phyloP scores from a whole-genome alignment of 73 alveolate genomes.

The Paramecium pentaurelia region DNA sequence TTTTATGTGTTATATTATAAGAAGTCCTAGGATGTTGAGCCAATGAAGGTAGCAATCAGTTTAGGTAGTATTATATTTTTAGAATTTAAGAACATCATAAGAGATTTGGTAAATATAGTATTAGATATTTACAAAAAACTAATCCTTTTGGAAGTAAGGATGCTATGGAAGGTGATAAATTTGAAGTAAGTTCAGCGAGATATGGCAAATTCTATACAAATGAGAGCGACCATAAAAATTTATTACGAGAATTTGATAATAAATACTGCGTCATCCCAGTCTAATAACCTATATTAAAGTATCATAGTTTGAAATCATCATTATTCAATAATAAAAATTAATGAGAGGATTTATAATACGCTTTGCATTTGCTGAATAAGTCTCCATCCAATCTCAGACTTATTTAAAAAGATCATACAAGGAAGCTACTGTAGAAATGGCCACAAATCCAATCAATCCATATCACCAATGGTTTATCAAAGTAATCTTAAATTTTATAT shows the following conservation, averaged over 20 bases:
- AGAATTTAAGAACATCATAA: not conserved
- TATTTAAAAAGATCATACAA: not conserved
- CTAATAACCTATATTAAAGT: not conserved
- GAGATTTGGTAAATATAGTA: slow-evolving; percentile 16
- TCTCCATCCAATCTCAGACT: not conserved
- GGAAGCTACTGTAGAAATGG: slow-evolving; percentile 18
- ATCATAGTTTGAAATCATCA: not conserved
- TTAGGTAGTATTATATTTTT: not conserved
- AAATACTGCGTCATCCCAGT: not conserved
- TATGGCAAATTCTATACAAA: not conserved
- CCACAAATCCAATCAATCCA: not conserved
- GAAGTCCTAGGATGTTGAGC: not conserved
- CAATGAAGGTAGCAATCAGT: not conserved
- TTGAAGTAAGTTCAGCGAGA: not conserved
- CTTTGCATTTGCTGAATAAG: not conserved
- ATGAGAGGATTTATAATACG: slow-evolving; percentile 4
- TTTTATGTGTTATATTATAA: not conserved
- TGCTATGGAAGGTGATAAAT: not conserved
- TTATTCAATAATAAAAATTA: not conserved
- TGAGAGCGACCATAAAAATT: not conserved
- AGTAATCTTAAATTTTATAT: not conserved
- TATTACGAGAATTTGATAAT: not conserved
- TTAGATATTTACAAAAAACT: not conserved
- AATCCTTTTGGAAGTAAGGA: not conserved
- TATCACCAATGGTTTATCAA: slow-evolving; percentile 1